Evolutionary conservation across 257 asterid genomes (phyloP), one percentile per base, ranked within the genome.

Genomic region (Echites panduratus): DNA sequence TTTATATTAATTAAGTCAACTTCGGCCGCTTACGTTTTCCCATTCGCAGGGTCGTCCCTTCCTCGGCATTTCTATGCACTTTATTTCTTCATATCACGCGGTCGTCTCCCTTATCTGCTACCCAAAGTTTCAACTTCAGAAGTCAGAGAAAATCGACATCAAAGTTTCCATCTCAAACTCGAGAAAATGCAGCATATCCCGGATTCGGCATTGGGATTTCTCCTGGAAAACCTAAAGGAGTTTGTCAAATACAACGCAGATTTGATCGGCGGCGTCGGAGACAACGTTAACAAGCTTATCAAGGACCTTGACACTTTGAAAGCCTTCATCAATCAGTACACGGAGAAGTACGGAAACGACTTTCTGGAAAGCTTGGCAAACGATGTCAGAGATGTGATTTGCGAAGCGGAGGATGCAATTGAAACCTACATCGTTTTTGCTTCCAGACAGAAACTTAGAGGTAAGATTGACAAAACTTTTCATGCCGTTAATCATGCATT

Each of bases 371-470:
- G 38, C 24, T 49, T 70, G 47, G 73, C 73, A 6, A 52, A 70
- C 47, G 63, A 22, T 7, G 63, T 70, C 24, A 4, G 62, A 7
- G 47, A 52, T 8, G 73, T 70, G 44, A 20, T 81, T 0, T 53
- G 74, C 43, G 78, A 76, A 0, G 85, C 76, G 0, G 85, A 83
- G 32, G 83, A 80, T 64, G 71, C 72, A 47, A 57, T 80, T 52
- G 85, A 80, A 62, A 26, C 44, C 1, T 75, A 79, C 54, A 40
- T 84, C 19, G 63, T 75, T 22, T 53, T 70, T 8, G 67, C 75
- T 0, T 73, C 71, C 1, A 13, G 66, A 44, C 64, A 69, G 27
- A 63, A 76, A 40, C 44, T 32, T 32, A 70, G 45, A 19, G 5
- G 35, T 35, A 0, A 7, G n/a, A 11, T 70, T 7, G 45, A 7